Percentiles rank a stretch among this genome's conserved stretches.
These are phyloP conservation scores for Sclerotinia nivalis DNA, from an alignment of 2,329 filamentous ascomycete genomes.

Conservation along the genomic window DNA sequence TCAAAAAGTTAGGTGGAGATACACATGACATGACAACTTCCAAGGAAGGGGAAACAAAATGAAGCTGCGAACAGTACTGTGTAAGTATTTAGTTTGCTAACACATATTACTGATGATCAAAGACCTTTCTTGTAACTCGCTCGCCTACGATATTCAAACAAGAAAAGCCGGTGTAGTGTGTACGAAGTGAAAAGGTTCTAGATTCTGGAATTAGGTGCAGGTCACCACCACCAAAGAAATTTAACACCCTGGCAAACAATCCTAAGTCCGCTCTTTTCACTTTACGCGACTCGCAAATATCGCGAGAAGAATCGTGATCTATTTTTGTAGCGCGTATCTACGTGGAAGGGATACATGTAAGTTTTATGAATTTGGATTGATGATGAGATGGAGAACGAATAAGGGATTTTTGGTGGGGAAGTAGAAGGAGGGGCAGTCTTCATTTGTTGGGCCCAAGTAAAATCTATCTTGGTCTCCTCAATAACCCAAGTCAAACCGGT, in stretches of 20 bases:
- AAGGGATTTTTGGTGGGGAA: constrained; percentile 10
- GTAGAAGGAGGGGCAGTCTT: constrained; percentile 9
- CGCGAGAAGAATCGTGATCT: constrained; percentile 14
- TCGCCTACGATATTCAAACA: constrained; percentile 3
- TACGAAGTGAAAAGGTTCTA: neutral
- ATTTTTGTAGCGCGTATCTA: constrained; percentile 4
- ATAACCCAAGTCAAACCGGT: neutral
- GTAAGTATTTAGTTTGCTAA: neutral
- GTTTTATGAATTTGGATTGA: neutral
- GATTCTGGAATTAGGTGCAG: constrained; percentile 7
- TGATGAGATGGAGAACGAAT: neutral
- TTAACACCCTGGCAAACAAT: neutral
- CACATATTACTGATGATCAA: constrained; percentile 1
- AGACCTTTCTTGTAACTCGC: neutral
- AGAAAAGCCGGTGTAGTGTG: constrained; percentile 9
- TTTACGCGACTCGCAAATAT: constrained; percentile 18
- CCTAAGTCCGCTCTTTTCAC: constrained; percentile 14
- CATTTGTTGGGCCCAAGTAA: constrained; percentile 18
- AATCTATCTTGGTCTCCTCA: neutral
- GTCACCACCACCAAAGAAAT: neutral
- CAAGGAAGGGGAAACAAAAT: neutral
- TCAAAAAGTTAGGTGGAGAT: constrained; percentile 15
- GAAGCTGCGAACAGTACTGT: neutral
- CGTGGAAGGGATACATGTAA: neutral
- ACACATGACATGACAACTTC: neutral